Base-by-base conservation (phyloP, 306 rosid species). In the Acacia crassicarpa region DNA sequence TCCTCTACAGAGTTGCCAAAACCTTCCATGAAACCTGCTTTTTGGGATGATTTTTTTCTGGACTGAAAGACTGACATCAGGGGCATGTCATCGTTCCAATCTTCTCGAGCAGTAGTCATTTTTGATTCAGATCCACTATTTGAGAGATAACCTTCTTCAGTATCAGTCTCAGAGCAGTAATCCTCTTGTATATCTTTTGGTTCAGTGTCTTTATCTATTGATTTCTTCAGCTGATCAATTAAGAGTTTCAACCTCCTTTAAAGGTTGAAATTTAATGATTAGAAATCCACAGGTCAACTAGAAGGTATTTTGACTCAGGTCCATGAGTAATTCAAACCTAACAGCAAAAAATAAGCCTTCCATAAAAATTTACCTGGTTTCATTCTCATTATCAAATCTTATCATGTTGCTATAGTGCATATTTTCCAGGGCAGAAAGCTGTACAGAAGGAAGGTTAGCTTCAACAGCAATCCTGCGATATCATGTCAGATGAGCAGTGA, bases 401-500 rank as follows among this genome's bases (percentile, higher is more conserved):
- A 92, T 91, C 97, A 93, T 86, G 81, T 93, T 88, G 90, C 88
- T 88, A 78, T 95, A 93, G 74, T 95, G 98, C 99, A 95, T 95
- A 78, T 93, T 93, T 82, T 95, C 96, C 81, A 95, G 90, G 25
- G 97, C 99, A 54, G 85, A 80, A 83, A 92, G 96, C 83, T 95
- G 95, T 61, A 84, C 45, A n/a, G 81, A 72, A 80, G 91, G 91
- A 83, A 91, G 90, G 72, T 88, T 83, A 35, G 93, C 93, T 79
- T 93, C 92, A 81, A 84, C 76, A 81, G 98, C 92, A 78, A 95
- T 87, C 89, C 99, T 95, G 92, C 54, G 82, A 80, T 41, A 83
- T 59, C 83, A 59, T 56, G 25, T 73, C 69, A 62, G n/a, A 87
- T 79, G 61, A 83, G 73, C 49, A 48, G 9, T 63, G 48, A 70